Percentiles rank a stretch among this genome's conserved stretches.
Conservation (phyloP, 345 rosid species). For the Murraya koenigii region DNA sequence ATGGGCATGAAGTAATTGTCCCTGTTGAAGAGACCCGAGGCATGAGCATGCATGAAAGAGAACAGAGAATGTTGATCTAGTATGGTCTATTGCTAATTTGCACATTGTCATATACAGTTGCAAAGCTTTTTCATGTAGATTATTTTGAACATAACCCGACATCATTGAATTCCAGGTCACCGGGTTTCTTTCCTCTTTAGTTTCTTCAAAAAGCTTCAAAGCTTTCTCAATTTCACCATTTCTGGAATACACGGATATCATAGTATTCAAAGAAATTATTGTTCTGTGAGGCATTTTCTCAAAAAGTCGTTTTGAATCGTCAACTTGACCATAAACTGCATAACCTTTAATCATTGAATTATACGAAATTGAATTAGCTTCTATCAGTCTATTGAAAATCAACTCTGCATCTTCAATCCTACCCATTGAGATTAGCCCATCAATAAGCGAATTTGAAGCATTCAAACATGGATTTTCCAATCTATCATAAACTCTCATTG, state of each 20-base stretch:
- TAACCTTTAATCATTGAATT: constrained; percentile 61
- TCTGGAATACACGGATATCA: constrained; percentile 52
- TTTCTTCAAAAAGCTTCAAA: constrained; percentile 46
- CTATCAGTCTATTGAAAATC: constrained; percentile 32
- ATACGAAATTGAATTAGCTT: constrained; percentile 30
- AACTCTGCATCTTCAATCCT: constrained; percentile 46
- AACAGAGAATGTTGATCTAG: constrained; percentile 58
- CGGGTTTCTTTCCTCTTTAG: constrained; percentile 38
- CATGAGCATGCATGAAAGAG: constrained; percentile 53
- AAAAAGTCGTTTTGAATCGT: constrained; percentile 44
- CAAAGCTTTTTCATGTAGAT: constrained; percentile 42
- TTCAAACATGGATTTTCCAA: constrained; percentile 29
- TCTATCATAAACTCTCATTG: constrained; percentile 39
- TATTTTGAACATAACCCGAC: constrained; percentile 46
- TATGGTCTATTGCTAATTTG: constrained; percentile 23
- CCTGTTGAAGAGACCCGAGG: constrained; percentile 54
- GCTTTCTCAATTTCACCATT: constrained; percentile 51
- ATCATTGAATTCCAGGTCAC: constrained; percentile 68
- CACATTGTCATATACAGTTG: constrained; percentile 35
- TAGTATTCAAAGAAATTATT: constrained; percentile 41
- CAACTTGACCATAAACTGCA: constrained; percentile 34
- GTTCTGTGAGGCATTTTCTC: constrained; percentile 44
- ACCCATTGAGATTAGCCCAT: constrained; percentile 31
- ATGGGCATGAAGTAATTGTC: constrained; percentile 48
- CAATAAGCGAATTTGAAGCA: constrained; percentile 42